phyloP scores from a whole-genome alignment of 2,329 filamentous ascomycete species.

The Zymoseptoria passerinii region DNA sequence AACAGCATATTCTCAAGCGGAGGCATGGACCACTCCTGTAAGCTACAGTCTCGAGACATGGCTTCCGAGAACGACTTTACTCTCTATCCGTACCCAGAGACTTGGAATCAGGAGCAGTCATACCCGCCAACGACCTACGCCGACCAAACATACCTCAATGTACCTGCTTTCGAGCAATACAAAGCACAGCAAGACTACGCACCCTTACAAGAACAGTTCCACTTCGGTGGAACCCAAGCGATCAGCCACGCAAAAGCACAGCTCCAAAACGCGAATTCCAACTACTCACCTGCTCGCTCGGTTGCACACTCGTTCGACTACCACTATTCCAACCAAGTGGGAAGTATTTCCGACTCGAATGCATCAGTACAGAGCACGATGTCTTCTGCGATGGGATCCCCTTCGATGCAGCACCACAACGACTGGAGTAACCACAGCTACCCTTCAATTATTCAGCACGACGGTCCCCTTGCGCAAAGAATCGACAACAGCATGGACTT shows the following conservation, averaged over 20 bases:
- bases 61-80: constrained; percentile 24
- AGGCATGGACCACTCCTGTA: not conserved
- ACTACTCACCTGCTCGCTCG: constrained; percentile 38
- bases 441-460: constrained; percentile 55
- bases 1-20: not conserved
- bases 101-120: constrained; percentile 23
- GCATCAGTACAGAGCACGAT: constrained; percentile 41
- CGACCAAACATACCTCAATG: constrained; percentile 21
- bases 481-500: constrained; percentile 47
- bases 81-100: constrained; percentile 25
- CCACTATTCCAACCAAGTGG: constrained; percentile 37
- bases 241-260: constrained; percentile 31
- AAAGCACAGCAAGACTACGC: constrained; percentile 27
- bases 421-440: constrained; percentile 46
- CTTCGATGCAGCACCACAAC: constrained; percentile 54
- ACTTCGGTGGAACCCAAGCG: constrained; percentile 31
- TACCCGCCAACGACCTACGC: constrained; percentile 21
- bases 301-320: constrained; percentile 39
- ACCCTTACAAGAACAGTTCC: constrained; percentile 30
- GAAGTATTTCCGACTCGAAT: constrained; percentile 44
- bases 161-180: constrained; percentile 32
- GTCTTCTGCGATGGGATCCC: constrained; percentile 44
- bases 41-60: not conserved
- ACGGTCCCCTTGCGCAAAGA: constrained; percentile 49
- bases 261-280: constrained; percentile 31